Conservation (phyloP, 2,329 filamentous ascomycete genomes). For the Beauveria medogensis region DNA sequence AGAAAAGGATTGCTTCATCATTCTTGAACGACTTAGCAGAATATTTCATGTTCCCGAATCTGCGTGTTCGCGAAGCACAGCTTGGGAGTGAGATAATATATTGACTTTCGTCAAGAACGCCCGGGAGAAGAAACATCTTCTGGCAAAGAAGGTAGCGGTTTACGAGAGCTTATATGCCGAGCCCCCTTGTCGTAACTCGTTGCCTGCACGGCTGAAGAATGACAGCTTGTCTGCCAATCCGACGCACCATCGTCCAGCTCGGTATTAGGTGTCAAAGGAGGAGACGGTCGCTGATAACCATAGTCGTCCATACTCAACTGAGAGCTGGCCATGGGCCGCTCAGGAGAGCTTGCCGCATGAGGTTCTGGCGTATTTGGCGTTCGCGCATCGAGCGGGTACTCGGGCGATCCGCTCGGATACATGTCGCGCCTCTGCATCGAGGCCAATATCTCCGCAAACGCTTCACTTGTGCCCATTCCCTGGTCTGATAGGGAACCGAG, state of each 20-base stretch:
- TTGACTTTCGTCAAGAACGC: background rate
- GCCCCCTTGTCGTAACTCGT: conserved; percentile 1
- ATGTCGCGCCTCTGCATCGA: conserved; percentile 12
- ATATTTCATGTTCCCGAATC: too few species aligned
- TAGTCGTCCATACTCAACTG: conserved; percentile 3
- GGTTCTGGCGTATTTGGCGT: background rate
- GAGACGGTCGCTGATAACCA: conserved; percentile 10
- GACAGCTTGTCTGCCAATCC: conserved; percentile 11
- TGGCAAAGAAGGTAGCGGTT: conserved; percentile 36
- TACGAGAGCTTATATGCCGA: conserved; percentile 24
- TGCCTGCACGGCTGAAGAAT: conserved; percentile 13
- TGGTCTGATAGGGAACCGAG: conserved; percentile 24
- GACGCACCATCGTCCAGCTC: background rate
- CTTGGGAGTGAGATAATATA: background rate
- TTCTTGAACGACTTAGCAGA: background rate
- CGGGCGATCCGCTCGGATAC: conserved; percentile 4
- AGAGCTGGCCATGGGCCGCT: background rate
- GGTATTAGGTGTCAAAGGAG: conserved; percentile 7
- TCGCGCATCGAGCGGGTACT: background rate
- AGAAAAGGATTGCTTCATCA: background rate
- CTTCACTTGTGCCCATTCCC: conserved; percentile 11
- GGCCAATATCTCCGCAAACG: conserved; percentile 18
- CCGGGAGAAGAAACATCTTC: conserved; percentile 22
- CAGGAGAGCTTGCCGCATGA: background rate
- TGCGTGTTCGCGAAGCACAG: background rate